Evolutionary conservation across 2,329 filamentous ascomycete species (phyloP).

Genomic region (Xylaria multiplex): DNA sequence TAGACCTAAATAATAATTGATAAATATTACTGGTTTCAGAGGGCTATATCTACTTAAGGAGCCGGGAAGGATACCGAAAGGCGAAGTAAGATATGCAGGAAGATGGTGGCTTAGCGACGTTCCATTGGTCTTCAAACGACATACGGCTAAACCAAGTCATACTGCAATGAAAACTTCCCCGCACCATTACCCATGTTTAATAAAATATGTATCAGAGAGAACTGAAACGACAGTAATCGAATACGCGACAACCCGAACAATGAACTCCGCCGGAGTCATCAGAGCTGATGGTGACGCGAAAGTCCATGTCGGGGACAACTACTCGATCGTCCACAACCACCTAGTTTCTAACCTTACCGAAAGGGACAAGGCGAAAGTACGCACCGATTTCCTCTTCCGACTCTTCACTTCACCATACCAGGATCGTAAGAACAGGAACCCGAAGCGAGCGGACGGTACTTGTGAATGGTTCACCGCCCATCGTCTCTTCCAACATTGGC

Average conservation of each 20-base stretch:
- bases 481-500: constrained; percentile 29
- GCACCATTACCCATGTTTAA: neutral
- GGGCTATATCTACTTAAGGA: too few species aligned
- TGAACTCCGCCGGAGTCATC: constrained; percentile 19
- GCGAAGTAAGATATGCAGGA: too few species aligned
- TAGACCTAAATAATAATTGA: too few species aligned
- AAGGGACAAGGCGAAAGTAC: constrained; percentile 12
- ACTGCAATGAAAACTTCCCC: neutral
- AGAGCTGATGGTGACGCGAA: constrained; percentile 17
- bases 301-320: constrained; percentile 17
- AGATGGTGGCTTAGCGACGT: neutral
- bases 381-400: neutral
- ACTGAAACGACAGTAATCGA: neutral
- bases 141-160: constrained; percentile 1
- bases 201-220: neutral
- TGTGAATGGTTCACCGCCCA: constrained; percentile 39
- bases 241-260: neutral
- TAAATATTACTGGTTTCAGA: too few species aligned
- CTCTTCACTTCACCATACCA: constrained; percentile 29
- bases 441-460: constrained; percentile 28
- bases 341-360: constrained; percentile 13
- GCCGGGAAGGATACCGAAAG: too few species aligned
- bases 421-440: constrained; percentile 38
- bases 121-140: neutral
- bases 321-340: constrained; percentile 18